Evolutionary conservation across 139 green algal species (phyloP).

Genomic region (Micromonas pusilla): DNA sequence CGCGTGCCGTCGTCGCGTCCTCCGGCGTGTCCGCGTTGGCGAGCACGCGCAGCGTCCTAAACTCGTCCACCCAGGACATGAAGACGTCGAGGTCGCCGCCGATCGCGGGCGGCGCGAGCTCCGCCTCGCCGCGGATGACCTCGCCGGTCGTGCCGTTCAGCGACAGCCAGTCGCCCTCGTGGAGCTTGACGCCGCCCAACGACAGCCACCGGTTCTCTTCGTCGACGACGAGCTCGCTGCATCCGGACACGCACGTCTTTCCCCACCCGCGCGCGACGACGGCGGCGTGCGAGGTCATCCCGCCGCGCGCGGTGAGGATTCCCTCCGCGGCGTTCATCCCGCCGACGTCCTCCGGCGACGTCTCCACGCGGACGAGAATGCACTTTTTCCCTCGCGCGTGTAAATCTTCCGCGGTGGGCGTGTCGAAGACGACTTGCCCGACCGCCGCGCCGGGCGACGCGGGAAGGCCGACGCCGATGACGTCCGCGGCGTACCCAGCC

Average conservation of each 20-base stretch:
- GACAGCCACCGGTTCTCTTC: constrained; percentile 42
- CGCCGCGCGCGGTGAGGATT: constrained; percentile 73
- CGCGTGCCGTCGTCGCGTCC: constrained; percentile 43
- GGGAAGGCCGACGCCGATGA: constrained; percentile 66
- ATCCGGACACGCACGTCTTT: constrained; percentile 84
- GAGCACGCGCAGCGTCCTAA: constrained; percentile 48
- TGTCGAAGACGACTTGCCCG: constrained; percentile 71
- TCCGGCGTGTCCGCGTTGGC: constrained; percentile 83
- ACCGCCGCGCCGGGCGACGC: constrained; percentile 76
- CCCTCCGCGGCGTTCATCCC: constrained; percentile 79
- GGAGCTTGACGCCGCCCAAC: constrained; percentile 29
- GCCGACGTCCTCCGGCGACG: constrained; percentile 74
- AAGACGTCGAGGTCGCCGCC: constrained; percentile 59
- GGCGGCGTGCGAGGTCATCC: constrained; percentile 82
- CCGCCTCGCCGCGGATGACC: constrained; percentile 17
- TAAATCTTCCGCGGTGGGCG: constrained; percentile 68
- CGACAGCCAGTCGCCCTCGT: constrained; percentile 28
- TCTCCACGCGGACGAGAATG: constrained; percentile 74
- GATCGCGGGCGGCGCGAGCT: constrained; percentile 47
- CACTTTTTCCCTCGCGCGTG: constrained; percentile 45
- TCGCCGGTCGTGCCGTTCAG: constrained; percentile 41
- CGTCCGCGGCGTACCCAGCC: constrained; percentile 48
- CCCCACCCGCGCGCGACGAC: constrained; percentile 85
- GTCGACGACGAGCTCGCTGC: constrained; percentile 60
- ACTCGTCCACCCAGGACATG: constrained; percentile 77